Base-by-base conservation (phyloP, 345 rosid species). In the Eucalyptus marginata region DNA sequence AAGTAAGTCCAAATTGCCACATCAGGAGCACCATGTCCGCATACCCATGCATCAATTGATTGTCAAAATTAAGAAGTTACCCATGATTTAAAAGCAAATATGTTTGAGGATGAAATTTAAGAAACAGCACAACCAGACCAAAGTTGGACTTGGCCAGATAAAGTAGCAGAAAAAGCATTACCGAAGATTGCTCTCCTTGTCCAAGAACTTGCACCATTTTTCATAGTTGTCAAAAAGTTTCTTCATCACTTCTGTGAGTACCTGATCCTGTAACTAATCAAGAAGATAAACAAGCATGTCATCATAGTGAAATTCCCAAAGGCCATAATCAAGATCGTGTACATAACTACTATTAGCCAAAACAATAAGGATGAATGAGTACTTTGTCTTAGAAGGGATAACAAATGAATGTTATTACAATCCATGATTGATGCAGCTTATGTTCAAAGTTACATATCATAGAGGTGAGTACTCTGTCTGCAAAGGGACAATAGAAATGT, bases 151-250 rank as follows among this genome's bases (percentile, higher is more conserved):
- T 36, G 1, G 40, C 40, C 40, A 4, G 40, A 36, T 36, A 36
- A 36, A 36, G 40, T 36, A 36, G 40, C 40, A 36, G 40, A 36
- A 36, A 36, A 36, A 36, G 4, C 40, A 36, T 36, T 36, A 36
- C 40, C 40, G 4, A 36, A 36, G 40, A 36, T 36, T 36, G 40
- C 40, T 36, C 40, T 36, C 40, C 40, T 36, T 36, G 4, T 36
- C 40, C 40, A 36, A 36, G 40, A 36, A 36, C 40, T 36, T 36
- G 40, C 97, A 96, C 99, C 99, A 97, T 89, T 96, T 97, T 91
- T 98, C 95, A 91, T 98, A 98, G 89, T 96, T 98, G 93, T 98
- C 95, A 92, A 98, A 98, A 92, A 98, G 97, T 89, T 96, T 98
- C 95, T 96, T 96, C 99, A 98, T 97, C 92, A 98, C 99, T 56